Evolutionary conservation across 1,284 basidiomycete genomes (phyloP).

Genomic region (Xerocomus cyaneibrunnescens): DNA sequence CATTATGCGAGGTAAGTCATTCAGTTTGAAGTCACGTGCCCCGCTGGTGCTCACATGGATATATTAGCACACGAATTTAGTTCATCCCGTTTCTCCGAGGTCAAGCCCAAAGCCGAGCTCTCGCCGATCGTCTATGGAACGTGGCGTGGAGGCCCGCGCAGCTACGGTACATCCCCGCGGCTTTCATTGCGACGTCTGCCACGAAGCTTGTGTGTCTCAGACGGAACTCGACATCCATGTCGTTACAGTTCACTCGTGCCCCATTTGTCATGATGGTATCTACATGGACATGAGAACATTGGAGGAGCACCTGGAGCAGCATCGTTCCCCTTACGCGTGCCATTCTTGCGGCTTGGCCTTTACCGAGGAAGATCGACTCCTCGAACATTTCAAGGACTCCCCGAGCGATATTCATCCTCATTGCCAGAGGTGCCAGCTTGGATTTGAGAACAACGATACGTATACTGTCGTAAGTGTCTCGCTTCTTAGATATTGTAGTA

Average conservation of each 20-base stretch:
- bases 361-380: conserved; percentile 29
- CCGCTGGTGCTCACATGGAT: conserved; percentile 13
- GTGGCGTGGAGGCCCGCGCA: conserved; percentile 4
- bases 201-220: conserved; percentile 26
- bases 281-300: conserved; percentile 26
- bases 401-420: conserved; percentile 26
- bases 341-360: conserved; percentile 24
- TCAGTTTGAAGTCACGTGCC: conserved; percentile 6
- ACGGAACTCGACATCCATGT: conserved; percentile 32
- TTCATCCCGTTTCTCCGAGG: conserved; percentile 18
- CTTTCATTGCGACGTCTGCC: conserved; percentile 28
- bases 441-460: conserved; percentile 19
- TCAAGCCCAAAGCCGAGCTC: conserved; percentile 11
- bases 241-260: conserved; percentile 34
- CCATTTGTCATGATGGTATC: conserved; percentile 34
- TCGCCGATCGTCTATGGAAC: conserved; percentile 11
- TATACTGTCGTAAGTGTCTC: conserved; percentile 23
- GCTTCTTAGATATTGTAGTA: neutral
- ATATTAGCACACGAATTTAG: conserved; percentile 19
- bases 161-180: neutral
- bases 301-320: conserved; percentile 33
- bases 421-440: conserved; percentile 28
- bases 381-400: conserved; percentile 29
- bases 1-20: conserved; percentile 22
- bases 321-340: conserved; percentile 30